A percentile compares a stretch with the other conserved stretches of the same genome.
These are phyloP conservation scores for Pythium pyrilobum DNA, from an alignment of 352 stramenopile species.

Conservation along the genomic window DNA sequence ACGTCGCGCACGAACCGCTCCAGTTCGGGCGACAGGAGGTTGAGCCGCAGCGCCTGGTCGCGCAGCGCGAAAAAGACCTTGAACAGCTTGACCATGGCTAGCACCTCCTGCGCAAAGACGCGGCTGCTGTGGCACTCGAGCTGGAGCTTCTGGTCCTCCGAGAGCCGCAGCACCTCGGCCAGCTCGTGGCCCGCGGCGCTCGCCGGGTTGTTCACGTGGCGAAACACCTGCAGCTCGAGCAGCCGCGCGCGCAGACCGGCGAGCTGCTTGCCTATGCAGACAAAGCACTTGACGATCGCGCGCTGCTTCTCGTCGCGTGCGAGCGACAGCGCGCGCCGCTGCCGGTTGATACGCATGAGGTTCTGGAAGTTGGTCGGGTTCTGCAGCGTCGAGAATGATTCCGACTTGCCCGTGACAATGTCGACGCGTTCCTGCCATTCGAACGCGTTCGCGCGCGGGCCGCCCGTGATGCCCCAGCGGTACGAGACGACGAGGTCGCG, in stretches of 20 bases:
- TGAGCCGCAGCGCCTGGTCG: slow-evolving; percentile 55
- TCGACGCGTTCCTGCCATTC: slow-evolving; percentile 60
- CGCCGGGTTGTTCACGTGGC: slow-evolving; percentile 29
- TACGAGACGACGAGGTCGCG: slow-evolving; percentile 67
- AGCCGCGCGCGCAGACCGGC: slow-evolving; percentile 45
- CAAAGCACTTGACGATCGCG: slow-evolving; percentile 57
- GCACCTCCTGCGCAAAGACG: slow-evolving; percentile 57
- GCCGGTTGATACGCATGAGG: slow-evolving; percentile 70
- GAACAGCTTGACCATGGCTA: slow-evolving; percentile 65
- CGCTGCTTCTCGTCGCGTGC: slow-evolving; percentile 37
- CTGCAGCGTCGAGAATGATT: slow-evolving; percentile 63
- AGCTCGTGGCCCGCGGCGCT: slow-evolving; percentile 43
- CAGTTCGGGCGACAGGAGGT: slow-evolving; percentile 60
- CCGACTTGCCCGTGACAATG: slow-evolving; percentile 58
- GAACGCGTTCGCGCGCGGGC: slow-evolving; percentile 16
- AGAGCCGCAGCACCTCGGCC: slow-evolving; percentile 37
- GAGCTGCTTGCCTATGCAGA: slow-evolving; percentile 51
- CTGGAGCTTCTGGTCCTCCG: slow-evolving; percentile 50
- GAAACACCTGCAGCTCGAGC: slow-evolving; percentile 61
- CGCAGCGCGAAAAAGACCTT: slow-evolving; percentile 77
- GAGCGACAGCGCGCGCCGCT: slow-evolving; percentile 55
- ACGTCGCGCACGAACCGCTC: slow-evolving; percentile 62
- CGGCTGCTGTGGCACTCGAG: slow-evolving; percentile 56
- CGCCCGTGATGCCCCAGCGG: slow-evolving; percentile 55
- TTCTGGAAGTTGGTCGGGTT: slow-evolving; percentile 62